Conservation (phyloP, 331 rosid species). For the Stylosanthes scabra region DNA sequence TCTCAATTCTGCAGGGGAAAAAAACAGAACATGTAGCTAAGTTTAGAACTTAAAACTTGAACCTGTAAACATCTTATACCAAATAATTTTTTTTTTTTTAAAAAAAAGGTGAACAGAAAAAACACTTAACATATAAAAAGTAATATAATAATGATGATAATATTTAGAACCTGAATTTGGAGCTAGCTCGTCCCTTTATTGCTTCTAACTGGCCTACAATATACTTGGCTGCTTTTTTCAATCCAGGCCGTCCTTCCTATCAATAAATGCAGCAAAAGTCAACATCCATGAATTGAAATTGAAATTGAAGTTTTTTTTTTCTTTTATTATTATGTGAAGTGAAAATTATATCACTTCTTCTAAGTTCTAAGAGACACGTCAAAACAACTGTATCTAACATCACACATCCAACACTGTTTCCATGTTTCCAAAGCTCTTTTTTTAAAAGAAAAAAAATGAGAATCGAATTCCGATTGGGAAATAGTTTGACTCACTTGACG, state of each 20-base stretch:
- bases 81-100: not conserved
- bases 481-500: slow-evolving; percentile 72
- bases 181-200: slow-evolving; percentile 70
- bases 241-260: slow-evolving; percentile 97
- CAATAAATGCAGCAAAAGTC: slow-evolving; percentile 41
- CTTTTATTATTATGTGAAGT: not conserved
- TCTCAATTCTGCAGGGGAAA: slow-evolving; percentile 76
- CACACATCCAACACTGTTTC: slow-evolving; percentile 6
- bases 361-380: not conserved
- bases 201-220: slow-evolving; percentile 70
- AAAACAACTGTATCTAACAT: not conserved
- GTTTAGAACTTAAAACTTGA: not conserved
- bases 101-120: not conserved
- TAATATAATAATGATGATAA: not conserved
- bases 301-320: not conserved
- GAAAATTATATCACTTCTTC: not conserved
- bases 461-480: not conserved
- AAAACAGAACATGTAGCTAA: not conserved
- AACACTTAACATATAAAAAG: slow-evolving; percentile 3
- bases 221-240: slow-evolving; percentile 80
- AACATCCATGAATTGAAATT: slow-evolving; percentile 18
- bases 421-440: slow-evolving; percentile 6
- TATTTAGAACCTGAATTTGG: slow-evolving; percentile 57
- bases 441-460: not conserved
- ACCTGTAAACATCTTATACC: not conserved